Evolutionary conservation across 352 stramenopile species (phyloP), one percentile per base, ranked within the genome.

Genomic region (Sclerospora graminicola): DNA sequence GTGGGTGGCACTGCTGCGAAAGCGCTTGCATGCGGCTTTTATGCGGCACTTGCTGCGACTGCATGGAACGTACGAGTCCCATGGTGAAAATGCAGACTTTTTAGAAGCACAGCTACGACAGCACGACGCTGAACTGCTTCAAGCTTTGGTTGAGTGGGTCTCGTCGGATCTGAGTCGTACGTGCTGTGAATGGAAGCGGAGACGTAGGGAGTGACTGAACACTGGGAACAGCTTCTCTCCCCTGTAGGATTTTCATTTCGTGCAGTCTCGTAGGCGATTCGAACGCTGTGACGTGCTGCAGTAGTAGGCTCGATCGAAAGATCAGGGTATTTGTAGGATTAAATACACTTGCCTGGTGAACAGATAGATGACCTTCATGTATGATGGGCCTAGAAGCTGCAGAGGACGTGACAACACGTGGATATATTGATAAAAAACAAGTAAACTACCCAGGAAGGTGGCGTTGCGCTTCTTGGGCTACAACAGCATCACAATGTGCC

Each of bases 41-140:
- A 59, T 72, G 32, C 72, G 72, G 23, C 75, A 89, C 48, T 58
- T 89, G 20, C 63, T 82, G 34, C 69, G 71, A 10, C 50, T 87
- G 16, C 69, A 83, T 41, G 54, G 48, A 26, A 45, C 59, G 13
- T 41, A 56, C 11, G 51, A 72, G 24, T 44, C 48, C 1, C 38
- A 43, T 31, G 52, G 45, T 15, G 38, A 33, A 1, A 44, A 18
- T n/a, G 23, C 20, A 3, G n/a, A n/a, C n/a, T n/a, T n/a, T n/a
- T n/a, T n/a, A n/a, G n/a, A n/a, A n/a, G n/a, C n/a, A 11, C 41
- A 63, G 27, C 34, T 78, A 2, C 54, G 39, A 41, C 52, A 63
- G 29, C 73, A 88, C 21, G 76, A 89, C 30, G 43, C 46, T 36
- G 60, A 75, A 35, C 66, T 89, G 34, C 46, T 86, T 4, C 41